Evolutionary conservation across 345 rosid species (phyloP).

Genomic region (Punica granatum): DNA sequence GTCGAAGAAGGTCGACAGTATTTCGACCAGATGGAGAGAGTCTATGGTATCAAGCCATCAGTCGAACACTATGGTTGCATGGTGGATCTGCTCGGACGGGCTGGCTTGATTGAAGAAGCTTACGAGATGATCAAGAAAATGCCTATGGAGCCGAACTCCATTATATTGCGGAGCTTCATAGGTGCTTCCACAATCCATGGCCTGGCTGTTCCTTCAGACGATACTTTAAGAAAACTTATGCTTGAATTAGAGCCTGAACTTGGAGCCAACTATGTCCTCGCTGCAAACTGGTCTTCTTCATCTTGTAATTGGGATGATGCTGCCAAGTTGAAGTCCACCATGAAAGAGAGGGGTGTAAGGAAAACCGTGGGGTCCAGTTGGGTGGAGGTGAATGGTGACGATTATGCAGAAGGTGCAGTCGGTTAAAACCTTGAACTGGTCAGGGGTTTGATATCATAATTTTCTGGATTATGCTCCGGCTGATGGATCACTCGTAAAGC

Average conservation of each 20-base stretch:
- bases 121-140: slow-evolving; percentile 16
- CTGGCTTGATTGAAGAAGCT: slow-evolving; percentile 28
- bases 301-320: slow-evolving; percentile 23
- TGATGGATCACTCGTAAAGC: background rate
- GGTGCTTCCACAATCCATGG: slow-evolving; percentile 22
- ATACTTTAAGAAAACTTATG: slow-evolving; percentile 10
- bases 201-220: slow-evolving; percentile 8
- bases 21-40: slow-evolving; percentile 13
- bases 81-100: slow-evolving; percentile 31
- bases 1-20: slow-evolving; percentile 18
- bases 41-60: slow-evolving; percentile 16
- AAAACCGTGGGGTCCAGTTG: slow-evolving; percentile 20
- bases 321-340: slow-evolving; percentile 16
- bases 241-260: slow-evolving; percentile 17
- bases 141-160: slow-evolving; percentile 23
- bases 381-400: slow-evolving; percentile 10
- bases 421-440: background rate
- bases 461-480: background rate
- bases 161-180: slow-evolving; percentile 25
- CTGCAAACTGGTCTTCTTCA: slow-evolving; percentile 17
- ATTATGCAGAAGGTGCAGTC: slow-evolving; percentile 1
- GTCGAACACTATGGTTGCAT: slow-evolving; percentile 29
- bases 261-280: slow-evolving; percentile 23
- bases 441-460: background rate
- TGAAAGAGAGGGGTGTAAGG: slow-evolving; percentile 16